Base-by-base conservation (phyloP, 129 eudicot genomes). In the Saposhnikovia divaricata region DNA sequence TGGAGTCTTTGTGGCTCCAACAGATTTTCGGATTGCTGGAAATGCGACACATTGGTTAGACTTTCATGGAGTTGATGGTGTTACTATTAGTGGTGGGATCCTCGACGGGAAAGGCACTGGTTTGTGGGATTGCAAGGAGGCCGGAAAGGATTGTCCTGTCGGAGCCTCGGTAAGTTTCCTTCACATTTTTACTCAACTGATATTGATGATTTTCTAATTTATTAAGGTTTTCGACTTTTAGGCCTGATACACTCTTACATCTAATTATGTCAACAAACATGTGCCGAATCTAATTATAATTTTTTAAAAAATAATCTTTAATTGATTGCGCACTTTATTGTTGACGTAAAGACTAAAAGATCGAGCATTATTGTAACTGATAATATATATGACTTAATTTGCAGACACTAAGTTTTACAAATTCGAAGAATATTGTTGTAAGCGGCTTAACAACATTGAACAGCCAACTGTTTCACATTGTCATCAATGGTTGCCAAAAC, bases 1-100 rank as follows among this genome's bases (percentile, higher is more conserved):
- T 37, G 98, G 96, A 19, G 89, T 90, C n/a, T 82, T 93, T 18
- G 85, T 93, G 43, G 91, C 92, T 12, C 96, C 96, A 1, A 28
- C 85, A 0, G 85, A 93, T 66, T 91, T 82, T 76, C 45, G 80
- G 47, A 83, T 79, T 46, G 10, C 86, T 18, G 96, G 85, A 6
- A 80, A 80, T 21, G 76, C 79, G 5, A 78, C 57, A 0, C 73
- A 51, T 5, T 93, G 98, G 98, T 37, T 93, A 3, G 76, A 47
- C 0, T 89, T 93, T 31, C 39, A 82, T 40, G 38, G 78, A 3
- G 94, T 89, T 27, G 71, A 73, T 21, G 93, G 96, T 8, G 88
- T 93, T 39, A 87, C 87, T 0, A 77, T 90, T 38, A 38, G 69
- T 1, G 94, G 94, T 80, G 97, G 97, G 14, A 81, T 80, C 15